phyloP scores from a whole-genome alignment of 345 rosid genomes.

The Salix arbutifolia region DNA sequence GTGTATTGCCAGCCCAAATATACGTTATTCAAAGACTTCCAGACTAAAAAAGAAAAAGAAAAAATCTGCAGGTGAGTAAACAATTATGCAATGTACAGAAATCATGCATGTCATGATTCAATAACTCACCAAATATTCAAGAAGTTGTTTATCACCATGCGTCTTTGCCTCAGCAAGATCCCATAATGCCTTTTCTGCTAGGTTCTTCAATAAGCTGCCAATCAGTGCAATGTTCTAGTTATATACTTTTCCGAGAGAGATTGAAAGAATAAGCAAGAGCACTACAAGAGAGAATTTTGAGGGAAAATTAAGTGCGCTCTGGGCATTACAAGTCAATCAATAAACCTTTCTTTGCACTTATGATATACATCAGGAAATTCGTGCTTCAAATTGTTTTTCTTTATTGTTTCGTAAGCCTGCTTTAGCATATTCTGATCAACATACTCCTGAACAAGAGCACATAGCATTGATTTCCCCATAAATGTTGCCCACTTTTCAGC shows the following conservation, averaged over 20 bases:
- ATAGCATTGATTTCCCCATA: conserved; percentile 78
- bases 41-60: too few relatives aligned
- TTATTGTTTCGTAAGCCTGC: conserved; percentile 60
- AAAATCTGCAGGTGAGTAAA: neutral
- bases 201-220: conserved; percentile 62
- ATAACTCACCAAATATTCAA: conserved; percentile 59
- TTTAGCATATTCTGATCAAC: conserved; percentile 67
- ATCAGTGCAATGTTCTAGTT: conserved; percentile 8
- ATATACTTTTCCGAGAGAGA: neutral
- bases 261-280: neutral
- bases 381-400: conserved; percentile 63
- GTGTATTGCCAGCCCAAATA: too few relatives aligned
- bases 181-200: conserved; percentile 91
- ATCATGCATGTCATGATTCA: neutral
- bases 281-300: neutral
- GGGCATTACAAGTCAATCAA: conserved; percentile 6
- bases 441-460: conserved; percentile 64
- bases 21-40: too few relatives aligned
- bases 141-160: conserved; percentile 59
- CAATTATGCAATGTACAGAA: neutral
- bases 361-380: conserved; percentile 70
- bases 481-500: conserved; percentile 94
- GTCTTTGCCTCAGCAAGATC: conserved; percentile 84
- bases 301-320: neutral
- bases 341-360: conserved; percentile 76